Base-by-base conservation (phyloP, 371 early-diverging fungal species). In the Capillidium heterosporum region DNA sequence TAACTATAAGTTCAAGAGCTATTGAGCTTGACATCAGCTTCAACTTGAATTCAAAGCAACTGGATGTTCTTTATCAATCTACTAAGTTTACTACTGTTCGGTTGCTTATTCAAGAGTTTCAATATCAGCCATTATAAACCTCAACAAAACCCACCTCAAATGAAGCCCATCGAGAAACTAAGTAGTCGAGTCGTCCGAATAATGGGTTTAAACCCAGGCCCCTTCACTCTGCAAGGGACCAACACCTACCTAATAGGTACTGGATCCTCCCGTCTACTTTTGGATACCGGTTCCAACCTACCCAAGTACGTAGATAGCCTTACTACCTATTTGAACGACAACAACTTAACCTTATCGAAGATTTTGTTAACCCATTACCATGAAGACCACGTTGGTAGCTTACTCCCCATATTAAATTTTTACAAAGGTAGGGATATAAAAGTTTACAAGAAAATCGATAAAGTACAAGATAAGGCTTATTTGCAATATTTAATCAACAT, bases 331-430 rank as follows among this genome's bases (percentile, higher is more conserved):
- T 64, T 91, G 17, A 61, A 74, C 48, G 64, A 70, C n/a, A 60
- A 70, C 0, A 67, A 70, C 28, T 66, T 71, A 1, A 71, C 66
- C 10, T 83, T 92, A 23, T 77, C 81, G 40, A 72, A 76, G 53
- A 81, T 93, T 41, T 63, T 93, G n/a, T 68, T 88, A 46, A 85
- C 87, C 2, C 94, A 93, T 64, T 77, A 81, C 59, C 94, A 93
- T 60, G 58, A 55, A 0, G 92, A 91, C 61, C 91, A 91, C 58
- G 75, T 78, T 49, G 85, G 82, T 17, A 91, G 93, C 27, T 35
- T 88, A 2, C 11, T 17, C 57, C 67, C 10, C 70, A 64, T 35
- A 48, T 72, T 24, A 10, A 54, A 58, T 50, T 27, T 27, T 15
- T 62, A 57, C 27, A 62, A 29, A 48, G 64, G 32, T 42, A 62